Base-by-base conservation (phyloP, 768 basidiomycete genomes). In the Suillus alpinus region DNA sequence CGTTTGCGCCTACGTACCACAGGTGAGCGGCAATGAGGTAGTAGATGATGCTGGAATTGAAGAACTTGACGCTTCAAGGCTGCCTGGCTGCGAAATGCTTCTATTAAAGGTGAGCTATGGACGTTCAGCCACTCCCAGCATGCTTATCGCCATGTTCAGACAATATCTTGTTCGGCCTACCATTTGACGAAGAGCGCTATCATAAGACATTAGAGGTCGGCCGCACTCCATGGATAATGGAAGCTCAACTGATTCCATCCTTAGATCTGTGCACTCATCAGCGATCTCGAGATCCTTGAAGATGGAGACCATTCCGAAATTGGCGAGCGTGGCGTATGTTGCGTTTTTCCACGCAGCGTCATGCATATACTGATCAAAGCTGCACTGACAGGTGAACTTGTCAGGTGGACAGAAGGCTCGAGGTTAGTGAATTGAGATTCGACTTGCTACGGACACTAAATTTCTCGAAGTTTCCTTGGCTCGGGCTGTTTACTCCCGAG, bases 221-320 rank as follows among this genome's bases (percentile, higher is more conserved):
- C 57, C 68, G 43, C 50, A 59, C 32, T 26, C 9, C 4, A 4
- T 26, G 14, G 13, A 4, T 7, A 34, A 51, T 37, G 5, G 36
- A 12, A 23, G 18, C 9, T 56, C 1, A 16, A 26, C 52, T 32
- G 18, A 58, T 20, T 34, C 32, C 26, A 18, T 18, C 20, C 14
- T 32, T 13, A 59, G 59, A 31, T 59, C 47, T 86, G 85, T 61
- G 91, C 92, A 1, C 78, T 95, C 23, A 76, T 87, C 23, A 83
- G 79, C 59, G 92, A 95, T 68, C 78, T 95, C 37, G 83, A 86
- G 55, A 92, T 94, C 59, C 77, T 95, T 16, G 93, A 94, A 69
- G 92, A 94, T 66, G 91, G 92, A 1, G 92, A 94, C 65, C 87
- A 91, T 65, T 86, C 91, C 0, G 92, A 94, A 72, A 93, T 94